Evolutionary conservation across 331 rosid species (phyloP).

Genomic region (Cydonia oblonga): DNA sequence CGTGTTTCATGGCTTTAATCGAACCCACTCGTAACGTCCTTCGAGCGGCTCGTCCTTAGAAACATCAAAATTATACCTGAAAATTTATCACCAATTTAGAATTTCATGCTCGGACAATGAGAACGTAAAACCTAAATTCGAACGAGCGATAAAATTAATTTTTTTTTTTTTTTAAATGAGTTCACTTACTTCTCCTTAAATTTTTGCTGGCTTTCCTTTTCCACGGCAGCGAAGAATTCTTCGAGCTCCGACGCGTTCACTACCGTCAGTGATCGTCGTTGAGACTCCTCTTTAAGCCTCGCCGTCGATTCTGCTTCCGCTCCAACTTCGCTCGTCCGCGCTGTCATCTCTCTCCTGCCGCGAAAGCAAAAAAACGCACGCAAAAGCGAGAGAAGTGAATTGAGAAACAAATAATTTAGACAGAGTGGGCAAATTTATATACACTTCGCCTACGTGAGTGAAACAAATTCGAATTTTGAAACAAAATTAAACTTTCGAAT

Average conservation of each 20-base stretch:
- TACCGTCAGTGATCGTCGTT: conserved; percentile 16
- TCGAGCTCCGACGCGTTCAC: conserved; percentile 53
- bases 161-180: too few relatives aligned
- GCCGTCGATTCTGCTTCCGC: conserved; percentile 22
- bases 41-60: conserved; percentile 62
- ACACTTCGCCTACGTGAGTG: background rate
- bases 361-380: background rate
- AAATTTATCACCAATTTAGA: background rate
- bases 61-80: conserved; percentile 79
- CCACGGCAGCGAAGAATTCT: conserved; percentile 61
- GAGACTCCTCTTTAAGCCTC: conserved; percentile 35
- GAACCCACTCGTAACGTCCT: conserved; percentile 89
- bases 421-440: background rate
- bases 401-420: background rate
- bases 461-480: background rate
- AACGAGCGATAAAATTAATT: background rate
- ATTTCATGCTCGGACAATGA: background rate
- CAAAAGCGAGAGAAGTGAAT: conserved; percentile 1
- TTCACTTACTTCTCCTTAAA: conserved; percentile 44
- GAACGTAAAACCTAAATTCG: background rate
- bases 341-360: conserved; percentile 60
- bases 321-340: conserved; percentile 33
- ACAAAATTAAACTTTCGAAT: conserved; percentile 12
- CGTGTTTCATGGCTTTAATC: conserved; percentile 44
- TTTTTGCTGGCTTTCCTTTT: conserved; percentile 50